Percentiles rank a stretch among this genome's conserved stretches.
Conservation (phyloP, 2,329 filamentous ascomycete genomes). For the Aspergillus pseudoviridinutans region DNA sequence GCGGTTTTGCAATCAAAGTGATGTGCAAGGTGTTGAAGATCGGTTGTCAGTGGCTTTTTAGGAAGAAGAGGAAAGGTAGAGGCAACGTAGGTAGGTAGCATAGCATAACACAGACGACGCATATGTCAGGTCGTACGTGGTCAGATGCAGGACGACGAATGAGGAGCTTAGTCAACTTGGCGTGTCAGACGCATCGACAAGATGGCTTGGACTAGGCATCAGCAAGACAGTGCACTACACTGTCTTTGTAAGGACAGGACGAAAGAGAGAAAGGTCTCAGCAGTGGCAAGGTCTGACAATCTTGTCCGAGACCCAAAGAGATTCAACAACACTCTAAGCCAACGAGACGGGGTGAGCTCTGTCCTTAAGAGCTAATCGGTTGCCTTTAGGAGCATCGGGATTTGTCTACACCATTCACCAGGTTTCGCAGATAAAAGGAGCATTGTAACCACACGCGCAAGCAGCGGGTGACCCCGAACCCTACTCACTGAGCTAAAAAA, state of each 20-base stretch:
- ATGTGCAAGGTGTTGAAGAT: neutral
- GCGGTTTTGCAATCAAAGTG: neutral
- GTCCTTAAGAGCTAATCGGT: neutral
- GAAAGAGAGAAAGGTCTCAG: neutral
- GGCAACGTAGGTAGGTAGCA: neutral
- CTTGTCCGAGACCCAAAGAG: no score
- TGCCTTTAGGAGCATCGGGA: neutral
- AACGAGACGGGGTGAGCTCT: neutral
- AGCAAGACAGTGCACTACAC: no score
- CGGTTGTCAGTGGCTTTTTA: neutral
- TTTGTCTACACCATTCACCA: slow-evolving; percentile 1
- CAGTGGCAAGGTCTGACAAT: neutral
- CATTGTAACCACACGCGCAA: slow-evolving; percentile 14
- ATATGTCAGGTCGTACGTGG: neutral
- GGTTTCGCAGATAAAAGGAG: slow-evolving; percentile 1
- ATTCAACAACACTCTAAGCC: neutral
- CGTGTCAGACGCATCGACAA: no score
- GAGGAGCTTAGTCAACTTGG: neutral
- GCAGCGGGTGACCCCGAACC: slow-evolving; percentile 13
- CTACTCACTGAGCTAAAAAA: neutral
- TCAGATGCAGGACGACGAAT: neutral
- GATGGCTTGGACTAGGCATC: no score
- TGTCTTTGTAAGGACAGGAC: neutral
- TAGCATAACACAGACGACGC: neutral
- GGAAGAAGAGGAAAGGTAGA: neutral